Base-by-base conservation (phyloP, 139 green algal species). In the Volvox reticuliferus region DNA sequence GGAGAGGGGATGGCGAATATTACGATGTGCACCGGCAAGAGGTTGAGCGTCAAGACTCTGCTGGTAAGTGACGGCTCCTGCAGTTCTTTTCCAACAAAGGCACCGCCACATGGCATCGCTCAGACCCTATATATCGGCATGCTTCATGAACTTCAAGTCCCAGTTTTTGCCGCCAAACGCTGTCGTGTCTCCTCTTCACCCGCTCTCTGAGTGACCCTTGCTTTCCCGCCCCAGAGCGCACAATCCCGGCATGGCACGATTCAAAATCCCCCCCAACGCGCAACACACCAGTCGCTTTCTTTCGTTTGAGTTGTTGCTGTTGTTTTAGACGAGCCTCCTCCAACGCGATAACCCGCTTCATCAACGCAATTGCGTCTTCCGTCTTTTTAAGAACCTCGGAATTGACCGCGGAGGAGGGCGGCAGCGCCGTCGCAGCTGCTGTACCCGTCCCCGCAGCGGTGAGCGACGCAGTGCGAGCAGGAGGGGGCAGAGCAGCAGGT, bases 351-450 rank as follows among this genome's bases (percentile, higher is more conserved):
- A 89, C 28, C 44, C 85, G 85, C 69, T 37, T 36, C 85, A 89
- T 89, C 44, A 89, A 50, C 37, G 71, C 85, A 24, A 89, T 89
- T 12, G 69, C 44, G 26, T 89, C 69, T 71, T 89, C 69, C 85
- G 44, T 73, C 69, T 82, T 73, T 71, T 89, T 89, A 20, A 89
- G 71, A 68, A 33, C 82, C 82, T 35, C 82, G 12, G 81, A 16
- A 55, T 33, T 71, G n/a, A 37, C 80, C 12, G 81, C 30, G 3
- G 81, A 32, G 12, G 28, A 18, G 14, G 61, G 26, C 61, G 6
- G 65, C 21, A n/a, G 61, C 81, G n/a, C 44, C 9, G 44, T 55
- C 44, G 82, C 61, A 78, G 62, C 62, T 24, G 82, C 82, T 1
- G 82, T 44, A 26, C 20, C 55, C 28, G 55, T 50, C 28, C 19